Evolutionary conservation across 2,329 filamentous ascomycete species (phyloP).

Genomic region (Beauveria caledonica): DNA sequence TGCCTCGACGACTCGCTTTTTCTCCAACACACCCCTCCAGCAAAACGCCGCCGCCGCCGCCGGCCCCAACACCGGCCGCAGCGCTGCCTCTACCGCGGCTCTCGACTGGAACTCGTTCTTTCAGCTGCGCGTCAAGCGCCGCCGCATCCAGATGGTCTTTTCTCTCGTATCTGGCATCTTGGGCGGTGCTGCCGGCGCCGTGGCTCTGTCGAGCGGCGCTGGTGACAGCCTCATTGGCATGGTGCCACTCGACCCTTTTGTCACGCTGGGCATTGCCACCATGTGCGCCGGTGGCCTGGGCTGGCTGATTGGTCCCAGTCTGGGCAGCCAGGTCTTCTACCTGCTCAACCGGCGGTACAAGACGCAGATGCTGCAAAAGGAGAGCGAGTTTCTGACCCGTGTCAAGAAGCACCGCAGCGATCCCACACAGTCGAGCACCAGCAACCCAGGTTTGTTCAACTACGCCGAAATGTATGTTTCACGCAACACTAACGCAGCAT

Average conservation of each 20-base stretch:
- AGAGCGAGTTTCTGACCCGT: constrained; percentile 84
- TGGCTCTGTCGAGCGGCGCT: constrained; percentile 61
- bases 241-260: constrained; percentile 78
- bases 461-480: neutral
- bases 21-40: constrained; percentile 14
- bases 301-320: constrained; percentile 77
- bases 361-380: constrained; percentile 74
- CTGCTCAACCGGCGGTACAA: constrained; percentile 62
- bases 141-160: constrained; percentile 73
- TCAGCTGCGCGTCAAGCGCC: constrained; percentile 74
- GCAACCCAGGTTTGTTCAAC: constrained; percentile 62
- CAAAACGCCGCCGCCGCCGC: constrained; percentile 17
- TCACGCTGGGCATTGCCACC: constrained; percentile 75
- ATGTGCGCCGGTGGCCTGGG: constrained; percentile 70
- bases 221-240: constrained; percentile 63
- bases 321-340: constrained; percentile 76
- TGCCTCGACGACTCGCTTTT: constrained; percentile 15
- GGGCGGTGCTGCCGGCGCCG: constrained; percentile 53
- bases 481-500: constrained; percentile 14
- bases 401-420: constrained; percentile 92
- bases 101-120: constrained; percentile 92
- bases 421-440: constrained; percentile 76
- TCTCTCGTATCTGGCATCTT: constrained; percentile 58
- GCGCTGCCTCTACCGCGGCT: constrained; percentile 23
- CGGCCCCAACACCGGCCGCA: constrained; percentile 20